Percentiles rank a stretch among this genome's conserved stretches.
phyloP scores from a whole-genome alignment of 768 basidiomycete genomes.

The Lanmaoa rubissima region DNA sequence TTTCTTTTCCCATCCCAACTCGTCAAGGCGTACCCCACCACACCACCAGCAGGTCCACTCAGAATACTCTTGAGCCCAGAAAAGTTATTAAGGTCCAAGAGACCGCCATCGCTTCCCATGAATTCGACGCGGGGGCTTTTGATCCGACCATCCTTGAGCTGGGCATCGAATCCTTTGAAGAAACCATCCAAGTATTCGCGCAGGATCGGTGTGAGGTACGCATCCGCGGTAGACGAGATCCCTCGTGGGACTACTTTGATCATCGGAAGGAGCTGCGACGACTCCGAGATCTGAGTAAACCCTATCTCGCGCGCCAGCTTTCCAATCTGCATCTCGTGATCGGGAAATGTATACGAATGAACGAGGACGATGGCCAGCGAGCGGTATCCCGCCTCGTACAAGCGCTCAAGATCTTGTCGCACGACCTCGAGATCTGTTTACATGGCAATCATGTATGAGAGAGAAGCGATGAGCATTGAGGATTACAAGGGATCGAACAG shows the following conservation, averaged over 20 bases:
- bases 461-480: background rate
- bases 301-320: constrained; percentile 73
- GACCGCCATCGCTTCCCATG: constrained; percentile 92
- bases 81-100: constrained; percentile 79
- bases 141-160: constrained; percentile 58
- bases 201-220: constrained; percentile 91
- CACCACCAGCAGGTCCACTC: constrained; percentile 92
- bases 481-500: background rate
- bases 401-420: constrained; percentile 57
- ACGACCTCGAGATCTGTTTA: constrained; percentile 50
- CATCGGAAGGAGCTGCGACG: constrained; percentile 85
- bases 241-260: constrained; percentile 96
- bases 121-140: constrained; percentile 81
- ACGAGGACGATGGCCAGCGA: constrained; percentile 87
- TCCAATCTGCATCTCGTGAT: constrained; percentile 78
- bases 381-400: constrained; percentile 80
- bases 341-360: constrained; percentile 90
- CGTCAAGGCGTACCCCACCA: constrained; percentile 88
- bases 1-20: constrained; percentile 79
- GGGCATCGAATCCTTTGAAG: constrained; percentile 81
- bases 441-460: background rate
- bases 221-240: constrained; percentile 89
- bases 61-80: constrained; percentile 92
- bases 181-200: constrained; percentile 86
- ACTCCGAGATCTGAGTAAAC: constrained; percentile 87